A percentile compares a stretch with the other conserved stretches of the same genome.
phyloP scores from a whole-genome alignment of 1,284 basidiomycete genomes.

The Apiotrichum sp. region DNA sequence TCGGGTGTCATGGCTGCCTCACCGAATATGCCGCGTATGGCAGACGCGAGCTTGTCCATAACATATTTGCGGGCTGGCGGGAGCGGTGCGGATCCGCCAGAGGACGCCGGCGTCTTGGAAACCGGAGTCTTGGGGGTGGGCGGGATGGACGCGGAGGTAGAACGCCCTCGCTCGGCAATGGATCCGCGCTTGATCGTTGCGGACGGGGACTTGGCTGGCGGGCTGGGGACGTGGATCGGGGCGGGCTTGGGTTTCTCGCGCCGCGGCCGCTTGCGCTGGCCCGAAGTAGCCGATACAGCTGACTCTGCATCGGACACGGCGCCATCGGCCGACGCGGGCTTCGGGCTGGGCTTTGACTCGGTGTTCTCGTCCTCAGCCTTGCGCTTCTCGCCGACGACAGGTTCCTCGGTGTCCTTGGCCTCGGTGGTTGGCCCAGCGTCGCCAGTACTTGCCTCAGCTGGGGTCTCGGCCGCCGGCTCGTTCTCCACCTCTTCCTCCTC shows the following conservation, averaged over 20 bases:
- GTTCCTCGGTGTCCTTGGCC: too few species aligned
- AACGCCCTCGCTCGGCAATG: not conserved
- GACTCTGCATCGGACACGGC: not conserved
- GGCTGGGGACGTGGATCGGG: not conserved
- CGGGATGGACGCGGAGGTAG: not conserved
- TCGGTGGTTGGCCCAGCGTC: not conserved
- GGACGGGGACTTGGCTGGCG: not conserved
- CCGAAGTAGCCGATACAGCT: not conserved
- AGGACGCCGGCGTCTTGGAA: not conserved
- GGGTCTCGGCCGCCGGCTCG: not conserved
- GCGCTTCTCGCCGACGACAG: too few species aligned
- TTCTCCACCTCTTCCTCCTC: not conserved
- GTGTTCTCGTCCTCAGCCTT: not conserved
- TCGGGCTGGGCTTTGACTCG: not conserved
- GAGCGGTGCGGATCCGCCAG: slow-evolving; percentile 4
- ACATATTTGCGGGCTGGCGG: slow-evolving; percentile 35
- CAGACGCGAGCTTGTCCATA: slow-evolving; percentile 24
- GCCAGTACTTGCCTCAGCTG: not conserved
- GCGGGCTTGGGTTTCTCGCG: not conserved
- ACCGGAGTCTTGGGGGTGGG: not conserved
- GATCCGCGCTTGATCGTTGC: not conserved
- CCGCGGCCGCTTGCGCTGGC: not conserved
- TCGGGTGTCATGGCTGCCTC: slow-evolving; percentile 15
- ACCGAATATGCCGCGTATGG: slow-evolving; percentile 26
- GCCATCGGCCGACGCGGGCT: not conserved